phyloP scores from a whole-genome alignment of 768 basidiomycete genomes.

The Atractiella rhizophila region DNA sequence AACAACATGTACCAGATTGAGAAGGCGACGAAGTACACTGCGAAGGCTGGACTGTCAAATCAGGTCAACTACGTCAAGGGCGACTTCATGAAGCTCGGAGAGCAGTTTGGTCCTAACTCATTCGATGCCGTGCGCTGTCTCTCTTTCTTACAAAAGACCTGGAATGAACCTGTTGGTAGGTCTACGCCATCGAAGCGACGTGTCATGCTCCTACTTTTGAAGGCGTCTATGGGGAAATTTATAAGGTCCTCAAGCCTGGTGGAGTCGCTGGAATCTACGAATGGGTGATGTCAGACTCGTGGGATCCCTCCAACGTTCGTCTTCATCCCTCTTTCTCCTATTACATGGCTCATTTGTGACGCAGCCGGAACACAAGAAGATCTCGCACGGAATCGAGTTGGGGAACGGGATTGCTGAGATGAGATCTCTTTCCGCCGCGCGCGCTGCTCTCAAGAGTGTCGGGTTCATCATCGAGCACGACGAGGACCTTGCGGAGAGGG shows the following conservation, averaged over 20 bases:
- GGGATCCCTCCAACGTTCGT: constrained; percentile 60
- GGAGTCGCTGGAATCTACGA: constrained; percentile 92
- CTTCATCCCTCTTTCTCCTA: too few relatives aligned
- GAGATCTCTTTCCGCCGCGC: constrained; percentile 45
- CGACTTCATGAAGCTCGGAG: constrained; percentile 83
- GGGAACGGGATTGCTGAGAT: constrained; percentile 97
- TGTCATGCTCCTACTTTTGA: constrained; percentile 88
- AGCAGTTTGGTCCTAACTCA: constrained; percentile 70
- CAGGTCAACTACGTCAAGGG: constrained; percentile 67
- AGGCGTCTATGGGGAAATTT: constrained; percentile 80
- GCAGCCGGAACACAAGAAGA: constrained; percentile 66
- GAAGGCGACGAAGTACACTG: constrained; percentile 61
- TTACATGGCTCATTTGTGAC: too few relatives aligned
- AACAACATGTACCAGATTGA: constrained; percentile 89
- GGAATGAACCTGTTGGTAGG: too few relatives aligned
- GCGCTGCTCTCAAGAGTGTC: constrained; percentile 51
- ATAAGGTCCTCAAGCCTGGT: constrained; percentile 82
- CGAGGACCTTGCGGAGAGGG: constrained; percentile 75
- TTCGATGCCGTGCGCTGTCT: constrained; percentile 98
- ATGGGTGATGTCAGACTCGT: constrained; percentile 92
- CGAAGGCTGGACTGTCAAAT: constrained; percentile 42
- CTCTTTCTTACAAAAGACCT: too few relatives aligned
- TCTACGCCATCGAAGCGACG: constrained; percentile 94
- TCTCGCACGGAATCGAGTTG: constrained; percentile 42
- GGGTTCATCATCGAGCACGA: constrained; percentile 73